Evolutionary conservation across 805 yeast genomes (phyloP), one percentile per base, ranked within the genome.

Genomic region (Suhomyces tanzawaensis): DNA sequence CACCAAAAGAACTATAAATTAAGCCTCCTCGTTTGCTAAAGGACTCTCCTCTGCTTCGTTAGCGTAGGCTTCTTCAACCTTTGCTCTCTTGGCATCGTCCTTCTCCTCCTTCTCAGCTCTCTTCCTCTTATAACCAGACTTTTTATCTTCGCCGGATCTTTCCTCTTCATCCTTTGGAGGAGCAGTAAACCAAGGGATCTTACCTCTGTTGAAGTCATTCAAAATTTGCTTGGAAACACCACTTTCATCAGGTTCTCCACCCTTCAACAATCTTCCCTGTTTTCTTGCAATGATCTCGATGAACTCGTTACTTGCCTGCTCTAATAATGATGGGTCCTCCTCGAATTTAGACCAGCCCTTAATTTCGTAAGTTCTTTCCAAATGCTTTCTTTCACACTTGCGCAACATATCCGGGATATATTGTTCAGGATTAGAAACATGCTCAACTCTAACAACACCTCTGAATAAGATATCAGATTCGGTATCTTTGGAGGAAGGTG

Each of bases 391-490:
- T 64, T 91, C 85, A 66, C 97, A 90, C 55, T 91, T 87, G 38
- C 69, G 76, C 53, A 91, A 69, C 57, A 91, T 74, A 40, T 85
- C 95, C 3, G 96, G 91, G 37, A 91, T 89, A 60, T 85, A 91
- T 62, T 90, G 96, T 64, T 91, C 99, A 4, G 99, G 97, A 55
- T 86, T 73, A 0, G 95, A 78, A 33, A 93, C 98, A 57, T 91
- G 95, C 61, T 91, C 99, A n/a, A 91, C 96, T 69, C 99, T 84
- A 2, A 91, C 99, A 14, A 93, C 99, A 59, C 99, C 99, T 63
- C 96, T 80, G 66, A 91, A 86, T 48, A 91, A 63, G 53, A 91
- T 88, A 62, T 91, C 98, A 19, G 95, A 81, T 59, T 88, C 95
- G 1, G 91, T 66, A 60, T 93, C 99, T 54, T 82, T 88, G 19